Evolutionary conservation across 768 basidiomycete species (phyloP), one percentile per base, ranked within the genome.

Genomic region (Atractiella rhizophila): DNA sequence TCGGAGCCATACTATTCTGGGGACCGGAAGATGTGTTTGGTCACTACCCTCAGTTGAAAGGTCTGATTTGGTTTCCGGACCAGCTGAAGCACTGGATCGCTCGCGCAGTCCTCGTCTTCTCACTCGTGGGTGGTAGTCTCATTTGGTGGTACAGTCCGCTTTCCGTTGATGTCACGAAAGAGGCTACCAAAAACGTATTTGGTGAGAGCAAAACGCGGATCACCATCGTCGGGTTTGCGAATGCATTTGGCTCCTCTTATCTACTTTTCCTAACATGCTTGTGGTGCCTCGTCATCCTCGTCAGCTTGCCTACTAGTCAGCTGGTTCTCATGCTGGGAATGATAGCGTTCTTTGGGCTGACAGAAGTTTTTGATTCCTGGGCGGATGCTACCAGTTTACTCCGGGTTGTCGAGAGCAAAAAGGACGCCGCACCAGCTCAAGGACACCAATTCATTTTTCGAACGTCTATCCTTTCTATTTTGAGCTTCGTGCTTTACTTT

Each of bases 241-340:
- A 94, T 55, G 73, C 79, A 0, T 86, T 73, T 51, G 88, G 83
- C 13, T 73, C 83, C 13, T 71, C 80, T 2, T 91, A 83, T 57
- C 62, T 85, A 40, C 60, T 88, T 28, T 79, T 91, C 53, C 76
- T 76, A 69, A 63, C 68, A 6, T 65, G 76, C 19, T 59, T 65
- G 35, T 67, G 88, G 29, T 63, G 64, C 4, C 39, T 74, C 11
- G 42, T 64, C 42, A 78, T 71, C 57, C 58, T 69, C 23, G 65
- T 71, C 16, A 71, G 68, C 9, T 82, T 83, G 49, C 67, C 82
- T 3, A 74, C 76, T 0, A 86, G 77, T 0, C 88, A 98, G 56
- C 44, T 94, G 15, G 67, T 73, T 13, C 61, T 88, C 29, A 69
- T 66, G 0, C 62, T 80, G 1, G 64, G 68, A 3, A 58, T 72